These are phyloP conservation scores for Boletellus ananas DNA, from an alignment of 768 basidiomycete genomes.

Conservation along the genomic window DNA sequence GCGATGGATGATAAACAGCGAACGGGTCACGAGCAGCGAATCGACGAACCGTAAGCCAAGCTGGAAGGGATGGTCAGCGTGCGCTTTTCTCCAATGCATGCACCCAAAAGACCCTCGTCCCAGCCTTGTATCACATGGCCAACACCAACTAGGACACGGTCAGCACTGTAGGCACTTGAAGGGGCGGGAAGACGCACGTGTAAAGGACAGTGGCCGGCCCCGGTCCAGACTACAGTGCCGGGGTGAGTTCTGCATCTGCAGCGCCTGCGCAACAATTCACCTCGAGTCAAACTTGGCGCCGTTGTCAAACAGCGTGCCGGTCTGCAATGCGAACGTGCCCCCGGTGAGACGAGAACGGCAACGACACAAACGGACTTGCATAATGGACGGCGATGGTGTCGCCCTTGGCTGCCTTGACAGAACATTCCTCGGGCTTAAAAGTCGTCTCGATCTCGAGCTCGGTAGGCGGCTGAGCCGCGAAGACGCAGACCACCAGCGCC, in stretches of 20 bases:
- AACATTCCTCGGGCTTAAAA: slow-evolving; percentile 54
- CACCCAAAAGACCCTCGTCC: slow-evolving; percentile 78
- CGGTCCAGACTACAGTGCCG: slow-evolving; percentile 58
- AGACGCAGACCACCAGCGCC: slow-evolving; percentile 44
- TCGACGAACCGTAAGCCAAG: slow-evolving; percentile 75
- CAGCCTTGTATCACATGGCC: slow-evolving; percentile 84
- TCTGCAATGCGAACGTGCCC: slow-evolving; percentile 26
- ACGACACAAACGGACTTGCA: slow-evolving; percentile 39
- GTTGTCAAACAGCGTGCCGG: slow-evolving; percentile 71
- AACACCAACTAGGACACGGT: slow-evolving; percentile 52
- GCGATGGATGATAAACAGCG: not conserved
- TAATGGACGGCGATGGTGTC: slow-evolving; percentile 76
- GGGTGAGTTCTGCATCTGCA: not conserved
- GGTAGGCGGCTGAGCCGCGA: slow-evolving; percentile 46
- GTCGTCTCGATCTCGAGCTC: slow-evolving; percentile 64
- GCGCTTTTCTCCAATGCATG: slow-evolving; percentile 88
- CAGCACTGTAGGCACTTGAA: not conserved
- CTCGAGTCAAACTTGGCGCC: slow-evolving; percentile 92
- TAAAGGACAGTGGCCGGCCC: slow-evolving; percentile 69
- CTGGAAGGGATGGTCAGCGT: slow-evolving; percentile 79
- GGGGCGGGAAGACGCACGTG: slow-evolving; percentile 46
- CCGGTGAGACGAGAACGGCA: not conserved
- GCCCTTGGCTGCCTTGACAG: slow-evolving; percentile 51
- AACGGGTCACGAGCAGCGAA: not conserved
- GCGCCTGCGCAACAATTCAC: slow-evolving; percentile 33